Evolutionary conservation across 2,329 filamentous ascomycete species (phyloP).

Genomic region (Pseudogymnoascus sp.): DNA sequence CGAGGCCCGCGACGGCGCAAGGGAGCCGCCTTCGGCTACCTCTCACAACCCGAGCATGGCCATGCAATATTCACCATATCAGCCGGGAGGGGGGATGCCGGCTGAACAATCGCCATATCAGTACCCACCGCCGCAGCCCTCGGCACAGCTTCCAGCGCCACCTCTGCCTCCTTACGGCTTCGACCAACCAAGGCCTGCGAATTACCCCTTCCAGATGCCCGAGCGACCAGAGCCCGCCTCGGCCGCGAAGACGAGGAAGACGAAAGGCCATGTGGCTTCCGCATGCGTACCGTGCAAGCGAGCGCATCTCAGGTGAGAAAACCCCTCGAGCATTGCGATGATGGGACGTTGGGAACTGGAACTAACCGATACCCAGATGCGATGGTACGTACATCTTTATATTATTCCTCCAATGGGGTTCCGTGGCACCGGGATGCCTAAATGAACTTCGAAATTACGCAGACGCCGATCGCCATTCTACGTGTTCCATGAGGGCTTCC

Average conservation of each 20-base stretch:
- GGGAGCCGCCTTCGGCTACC: background rate
- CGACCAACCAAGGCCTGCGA: background rate
- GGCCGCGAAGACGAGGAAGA: constrained; percentile 52
- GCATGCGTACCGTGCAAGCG: constrained; percentile 81
- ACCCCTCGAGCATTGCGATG: background rate
- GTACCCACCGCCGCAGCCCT: background rate
- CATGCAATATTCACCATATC: constrained; percentile 21
- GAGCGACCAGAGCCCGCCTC: constrained; percentile 23
- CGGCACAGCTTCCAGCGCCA: background rate
- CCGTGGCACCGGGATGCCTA: background rate
- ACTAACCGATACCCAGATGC: constrained; percentile 42
- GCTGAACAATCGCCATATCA: background rate
- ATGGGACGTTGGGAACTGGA: background rate
- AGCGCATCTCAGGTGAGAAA: constrained; percentile 60
- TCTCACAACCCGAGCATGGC: constrained; percentile 2
- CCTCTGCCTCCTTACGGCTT: background rate
- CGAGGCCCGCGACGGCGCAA: background rate
- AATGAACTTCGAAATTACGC: constrained; percentile 2
- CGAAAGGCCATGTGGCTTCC: constrained; percentile 75
- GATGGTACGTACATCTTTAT: constrained; percentile 48
- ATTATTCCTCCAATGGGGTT: constrained; percentile 10
- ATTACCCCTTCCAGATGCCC: background rate
- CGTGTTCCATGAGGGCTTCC: background rate
- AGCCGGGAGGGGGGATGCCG: constrained; percentile 12
- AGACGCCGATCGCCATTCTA: constrained; percentile 1